Evolutionary conservation across 345 rosid species (phyloP).

Genomic region (Aethionema arabicum): DNA sequence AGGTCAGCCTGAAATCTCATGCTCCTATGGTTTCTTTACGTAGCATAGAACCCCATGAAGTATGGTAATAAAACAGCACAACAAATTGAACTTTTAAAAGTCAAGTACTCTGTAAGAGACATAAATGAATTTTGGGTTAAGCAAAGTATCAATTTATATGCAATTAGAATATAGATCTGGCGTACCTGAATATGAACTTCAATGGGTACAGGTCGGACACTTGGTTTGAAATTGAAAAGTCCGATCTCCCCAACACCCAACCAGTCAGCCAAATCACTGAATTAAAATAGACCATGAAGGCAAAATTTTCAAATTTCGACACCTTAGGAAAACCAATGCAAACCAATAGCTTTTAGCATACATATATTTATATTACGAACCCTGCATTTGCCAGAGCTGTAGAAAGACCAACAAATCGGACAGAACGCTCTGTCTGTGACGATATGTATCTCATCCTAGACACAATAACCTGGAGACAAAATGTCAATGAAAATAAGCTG

Average conservation of each 20-base stretch:
- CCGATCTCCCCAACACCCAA: slow-evolving; percentile 91
- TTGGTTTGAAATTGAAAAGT: slow-evolving; percentile 96
- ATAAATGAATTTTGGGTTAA: neutral
- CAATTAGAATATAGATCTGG: slow-evolving; percentile 29
- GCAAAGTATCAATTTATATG: neutral
- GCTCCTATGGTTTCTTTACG: slow-evolving; percentile 15
- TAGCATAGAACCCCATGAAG: slow-evolving; percentile 15
- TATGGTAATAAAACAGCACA: slow-evolving; percentile 17
- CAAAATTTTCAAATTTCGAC: slow-evolving; percentile 3
- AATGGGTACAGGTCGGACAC: slow-evolving; percentile 98
- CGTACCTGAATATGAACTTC: slow-evolving; percentile 99
- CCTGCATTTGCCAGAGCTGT: slow-evolving; percentile 98
- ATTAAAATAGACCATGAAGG: slow-evolving; percentile 24
- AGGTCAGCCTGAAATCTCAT: slow-evolving; percentile 19
- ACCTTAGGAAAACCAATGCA: slow-evolving; percentile 16
- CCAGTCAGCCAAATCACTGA: slow-evolving; percentile 98
- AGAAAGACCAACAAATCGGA: slow-evolving; percentile 93
- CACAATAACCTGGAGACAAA: slow-evolving; percentile 75
- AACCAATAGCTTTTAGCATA: slow-evolving; percentile 10
- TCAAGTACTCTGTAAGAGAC: slow-evolving; percentile 8
- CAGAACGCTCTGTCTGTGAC: slow-evolving; percentile 91
- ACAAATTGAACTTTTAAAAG: neutral
- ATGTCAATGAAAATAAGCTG: slow-evolving; percentile 12
- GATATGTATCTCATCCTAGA: slow-evolving; percentile 99
- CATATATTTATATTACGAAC: slow-evolving; percentile 40